Base-by-base conservation (phyloP, 2,329 filamentous ascomycete genomes). In the Colletotrichum sp. region DNA sequence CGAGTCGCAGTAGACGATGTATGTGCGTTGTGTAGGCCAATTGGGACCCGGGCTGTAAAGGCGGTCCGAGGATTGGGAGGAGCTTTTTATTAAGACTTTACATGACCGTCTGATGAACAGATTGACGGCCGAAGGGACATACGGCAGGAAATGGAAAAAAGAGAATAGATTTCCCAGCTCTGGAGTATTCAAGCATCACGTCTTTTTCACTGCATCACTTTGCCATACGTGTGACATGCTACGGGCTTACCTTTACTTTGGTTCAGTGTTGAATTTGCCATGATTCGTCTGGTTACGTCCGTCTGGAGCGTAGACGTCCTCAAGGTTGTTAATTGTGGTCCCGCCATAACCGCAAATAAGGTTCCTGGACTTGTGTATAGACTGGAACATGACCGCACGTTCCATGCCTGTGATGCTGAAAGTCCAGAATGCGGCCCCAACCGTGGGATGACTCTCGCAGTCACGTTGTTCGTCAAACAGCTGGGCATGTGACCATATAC, bases 1-100 rank as follows among this genome's bases (percentile, higher is more conserved):
- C 78, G 90, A 90, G 82, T 78, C 79, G 16, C 76, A 81, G 77
- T 83, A 71, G 30, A 30, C 36, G 61, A 12, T 7, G n/a, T 44
- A 22, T 72, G 27, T 48, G 16, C 7, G 30, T n/a, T 2, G 16
- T 7, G 22, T 1, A 15, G 9, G 16, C 8, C 30, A 44, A 64
- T 25, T 48, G 19, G 28, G 55, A 27, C 44, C 44, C 11, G 44
- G 44, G 44, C 57, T 36, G 16, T 8, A n/a, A 27, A 22, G 36
- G 59, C 57, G 19, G 57, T 22, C 44, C 8, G 36, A 32, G 19
- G 8, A 19, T 28, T 71, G 36, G 68, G 44, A 65, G 39, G 68
- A 39, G 19, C 39, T 9, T 15, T 39, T 55, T 25, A 4, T 32
- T 1, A 36, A 59, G 32, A 65, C n/a, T 22, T 65, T 44, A 65